phyloP scores from a whole-genome alignment of 768 basidiomycete species.

The Phaffia australis region DNA sequence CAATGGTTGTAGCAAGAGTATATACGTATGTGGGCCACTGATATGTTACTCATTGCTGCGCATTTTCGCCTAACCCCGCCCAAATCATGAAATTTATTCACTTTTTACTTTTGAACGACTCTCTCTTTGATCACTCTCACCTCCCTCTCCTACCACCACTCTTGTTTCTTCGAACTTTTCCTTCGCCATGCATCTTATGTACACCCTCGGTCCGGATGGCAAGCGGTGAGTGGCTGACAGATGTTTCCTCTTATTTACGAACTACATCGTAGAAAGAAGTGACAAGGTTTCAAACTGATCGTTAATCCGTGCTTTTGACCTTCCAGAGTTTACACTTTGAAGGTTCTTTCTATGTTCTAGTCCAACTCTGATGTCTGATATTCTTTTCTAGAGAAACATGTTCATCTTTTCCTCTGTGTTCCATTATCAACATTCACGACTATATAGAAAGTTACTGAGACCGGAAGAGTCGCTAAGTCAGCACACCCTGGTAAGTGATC shows the following conservation, averaged over 20 bases:
- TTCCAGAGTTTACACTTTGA: slow-evolving; percentile 73
- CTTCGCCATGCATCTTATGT: slow-evolving; percentile 88
- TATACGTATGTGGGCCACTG: not conserved
- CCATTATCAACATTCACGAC: slow-evolving; percentile 7
- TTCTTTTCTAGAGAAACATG: not conserved
- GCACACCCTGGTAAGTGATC: slow-evolving; percentile 77
- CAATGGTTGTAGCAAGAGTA: not conserved
- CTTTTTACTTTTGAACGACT: not conserved
- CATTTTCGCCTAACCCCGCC: not conserved
- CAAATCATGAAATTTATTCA: not conserved
- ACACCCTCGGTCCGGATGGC: slow-evolving; percentile 42
- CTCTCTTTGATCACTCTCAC: not conserved
- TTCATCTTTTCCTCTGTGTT: slow-evolving; percentile 6
- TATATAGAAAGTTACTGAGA: slow-evolving; percentile 67
- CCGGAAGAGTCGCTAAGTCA: slow-evolving; percentile 78
- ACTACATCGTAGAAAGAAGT: not conserved
- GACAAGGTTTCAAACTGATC: slow-evolving; percentile 15
- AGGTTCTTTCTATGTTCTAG: slow-evolving; percentile 45
- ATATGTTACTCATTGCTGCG: not conserved
- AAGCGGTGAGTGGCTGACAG: not conserved
- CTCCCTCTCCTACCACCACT: not conserved
- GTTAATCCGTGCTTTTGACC: not conserved
- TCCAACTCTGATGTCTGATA: not conserved
- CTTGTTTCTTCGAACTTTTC: not conserved
- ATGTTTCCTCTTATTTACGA: not conserved